These are phyloP conservation scores for Pyrenochaeta sp. DNA, from an alignment of 2,329 filamentous ascomycete genomes.

Conservation along the genomic window DNA sequence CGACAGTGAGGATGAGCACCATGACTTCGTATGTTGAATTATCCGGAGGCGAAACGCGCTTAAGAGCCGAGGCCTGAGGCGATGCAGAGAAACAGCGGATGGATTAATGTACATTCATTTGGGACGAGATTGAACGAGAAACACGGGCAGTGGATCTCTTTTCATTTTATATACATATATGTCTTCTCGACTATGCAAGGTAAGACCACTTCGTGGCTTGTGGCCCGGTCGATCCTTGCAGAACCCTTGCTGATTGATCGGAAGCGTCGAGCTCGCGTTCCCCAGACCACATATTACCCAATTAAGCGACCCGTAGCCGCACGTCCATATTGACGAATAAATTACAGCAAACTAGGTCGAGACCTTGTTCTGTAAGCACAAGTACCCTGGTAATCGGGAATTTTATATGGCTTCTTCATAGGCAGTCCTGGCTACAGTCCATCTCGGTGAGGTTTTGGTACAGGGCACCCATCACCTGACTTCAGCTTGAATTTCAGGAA, in stretches of 20 bases:
- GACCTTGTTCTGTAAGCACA: constrained; percentile 47
- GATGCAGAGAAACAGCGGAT: constrained; percentile 13
- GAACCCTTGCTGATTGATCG: constrained; percentile 31
- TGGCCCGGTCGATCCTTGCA: constrained; percentile 26
- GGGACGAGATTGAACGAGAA: constrained; percentile 18
- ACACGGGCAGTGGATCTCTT: constrained; percentile 12
- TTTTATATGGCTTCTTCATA: constrained; percentile 6
- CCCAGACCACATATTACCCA: constrained; percentile 41
- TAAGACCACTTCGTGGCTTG: constrained; percentile 16
- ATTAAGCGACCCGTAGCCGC: constrained; percentile 40
- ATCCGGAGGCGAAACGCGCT: constrained; percentile 17
- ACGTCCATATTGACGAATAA: constrained; percentile 31
- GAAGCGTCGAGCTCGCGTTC: constrained; percentile 24
- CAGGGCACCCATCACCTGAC: constrained; percentile 34
- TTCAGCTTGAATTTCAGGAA: constrained; percentile 25
- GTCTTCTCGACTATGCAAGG: constrained; percentile 13
- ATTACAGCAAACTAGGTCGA: constrained; percentile 41
- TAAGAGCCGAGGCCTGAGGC: constrained; percentile 15
- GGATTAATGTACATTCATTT: constrained; percentile 34
- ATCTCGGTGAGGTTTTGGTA: constrained; percentile 11
- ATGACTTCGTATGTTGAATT: constrained; percentile 20
- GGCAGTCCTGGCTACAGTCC: constrained; percentile 11
- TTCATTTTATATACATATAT: constrained; percentile 16
- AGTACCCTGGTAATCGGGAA: constrained; percentile 28
- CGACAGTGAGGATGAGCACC: background rate